These are phyloP conservation scores for Aspergillus sp. DNA, from an alignment of 2,329 filamentous ascomycete species.

Conservation along the genomic window DNA sequence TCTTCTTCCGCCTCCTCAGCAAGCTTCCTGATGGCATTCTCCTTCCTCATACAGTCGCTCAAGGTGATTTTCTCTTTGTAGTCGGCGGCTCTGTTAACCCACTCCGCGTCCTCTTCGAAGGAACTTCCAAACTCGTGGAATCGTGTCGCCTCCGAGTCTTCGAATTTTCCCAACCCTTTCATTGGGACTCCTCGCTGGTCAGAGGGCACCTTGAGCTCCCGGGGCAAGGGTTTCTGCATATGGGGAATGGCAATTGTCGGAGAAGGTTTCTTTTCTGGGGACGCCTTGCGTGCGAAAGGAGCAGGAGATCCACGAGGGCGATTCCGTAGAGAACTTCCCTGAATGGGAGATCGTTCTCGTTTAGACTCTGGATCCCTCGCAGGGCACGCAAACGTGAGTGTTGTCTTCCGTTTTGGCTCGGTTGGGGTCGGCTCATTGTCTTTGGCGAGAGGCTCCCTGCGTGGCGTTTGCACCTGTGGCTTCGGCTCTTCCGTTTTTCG, in stretches of 20 bases:
- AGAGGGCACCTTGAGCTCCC: constrained; percentile 16
- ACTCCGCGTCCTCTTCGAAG: constrained; percentile 79
- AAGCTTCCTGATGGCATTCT: constrained; percentile 81
- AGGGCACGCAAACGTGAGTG: constrained; percentile 50
- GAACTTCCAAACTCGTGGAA: constrained; percentile 95
- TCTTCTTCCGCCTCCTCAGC: constrained; percentile 92
- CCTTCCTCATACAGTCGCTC: constrained; percentile 83
- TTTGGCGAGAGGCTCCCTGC: constrained; percentile 23
- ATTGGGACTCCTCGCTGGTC: constrained; percentile 31
- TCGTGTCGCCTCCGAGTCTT: constrained; percentile 44
- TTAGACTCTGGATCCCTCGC: constrained; percentile 31
- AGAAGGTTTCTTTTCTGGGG: constrained; percentile 17
- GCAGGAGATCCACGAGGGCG: constrained; percentile 43
- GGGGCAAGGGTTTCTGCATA: not conserved
- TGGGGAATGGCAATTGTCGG: constrained; percentile 6
- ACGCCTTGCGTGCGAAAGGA: constrained; percentile 33
- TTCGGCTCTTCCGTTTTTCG: constrained; percentile 56
- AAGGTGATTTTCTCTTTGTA: constrained; percentile 75
- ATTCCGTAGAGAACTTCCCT: constrained; percentile 23
- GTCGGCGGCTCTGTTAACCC: constrained; percentile 72
- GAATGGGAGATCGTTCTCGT: constrained; percentile 28
- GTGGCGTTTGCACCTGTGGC: constrained; percentile 25
- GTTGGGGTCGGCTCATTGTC: constrained; percentile 18
- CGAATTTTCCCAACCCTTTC: constrained; percentile 40
- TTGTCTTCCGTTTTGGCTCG: constrained; percentile 44